phyloP scores from a whole-genome alignment of 73 alveolate genomes.

The Tetrahymena thermophila region DNA sequence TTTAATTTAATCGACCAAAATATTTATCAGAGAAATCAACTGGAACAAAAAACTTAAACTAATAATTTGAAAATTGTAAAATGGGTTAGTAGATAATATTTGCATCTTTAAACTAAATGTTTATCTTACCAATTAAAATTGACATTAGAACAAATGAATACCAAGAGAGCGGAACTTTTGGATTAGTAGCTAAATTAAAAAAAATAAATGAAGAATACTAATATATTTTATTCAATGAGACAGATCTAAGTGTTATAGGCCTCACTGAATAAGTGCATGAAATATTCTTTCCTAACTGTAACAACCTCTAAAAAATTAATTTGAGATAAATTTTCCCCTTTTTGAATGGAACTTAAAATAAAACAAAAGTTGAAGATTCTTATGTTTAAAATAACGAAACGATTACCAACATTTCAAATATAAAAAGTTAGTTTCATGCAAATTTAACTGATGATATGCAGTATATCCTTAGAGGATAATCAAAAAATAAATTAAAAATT shows the following conservation, averaged over 20 bases:
- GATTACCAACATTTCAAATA: too few relatives aligned
- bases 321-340: neutral
- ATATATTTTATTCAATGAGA: neutral
- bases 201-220: too few relatives aligned
- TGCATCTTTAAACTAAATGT: neutral
- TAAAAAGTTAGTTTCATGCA: neutral
- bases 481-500: too few relatives aligned
- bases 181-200: neutral
- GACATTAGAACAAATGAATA: neutral
- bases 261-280: neutral
- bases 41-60: neutral
- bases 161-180: neutral
- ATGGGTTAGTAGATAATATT: neutral
- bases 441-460: neutral
- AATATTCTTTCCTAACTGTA: neutral
- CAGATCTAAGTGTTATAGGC: neutral
- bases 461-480: too few relatives aligned
- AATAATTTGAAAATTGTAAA: too few relatives aligned
- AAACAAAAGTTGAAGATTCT: neutral
- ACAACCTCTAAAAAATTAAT: too few relatives aligned
- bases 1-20: too few relatives aligned
- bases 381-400: neutral
- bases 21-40: too few relatives aligned
- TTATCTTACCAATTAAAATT: neutral
- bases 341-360: neutral